phyloP scores from a whole-genome alignment of 139 green algal genomes.

The Chlamydomonas sp. region DNA sequence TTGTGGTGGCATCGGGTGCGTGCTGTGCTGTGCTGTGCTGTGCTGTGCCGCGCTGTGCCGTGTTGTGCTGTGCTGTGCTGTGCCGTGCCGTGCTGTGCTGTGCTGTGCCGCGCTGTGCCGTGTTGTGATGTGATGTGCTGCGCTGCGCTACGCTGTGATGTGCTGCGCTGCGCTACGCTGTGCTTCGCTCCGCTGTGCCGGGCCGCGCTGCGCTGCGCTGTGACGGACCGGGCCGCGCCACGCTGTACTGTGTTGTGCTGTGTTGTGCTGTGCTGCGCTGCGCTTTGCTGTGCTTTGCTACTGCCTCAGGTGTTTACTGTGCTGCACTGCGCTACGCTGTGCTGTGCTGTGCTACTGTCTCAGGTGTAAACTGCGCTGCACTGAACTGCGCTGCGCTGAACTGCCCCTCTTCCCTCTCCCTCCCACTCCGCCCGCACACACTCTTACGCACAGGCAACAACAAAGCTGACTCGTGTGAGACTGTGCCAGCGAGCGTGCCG shows the following conservation, averaged over 20 bases:
- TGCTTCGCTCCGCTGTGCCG: too few relatives aligned
- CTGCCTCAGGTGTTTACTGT: background rate
- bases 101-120: too few relatives aligned
- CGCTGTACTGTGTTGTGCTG: background rate
- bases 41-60: too few relatives aligned
- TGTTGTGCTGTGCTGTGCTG: background rate
- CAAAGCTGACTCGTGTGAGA: constrained; percentile 26
- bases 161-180: too few relatives aligned
- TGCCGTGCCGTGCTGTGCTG: background rate
- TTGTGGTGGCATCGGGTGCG: constrained; percentile 41
- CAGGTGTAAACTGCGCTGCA: background rate
- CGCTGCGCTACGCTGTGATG: too few relatives aligned
- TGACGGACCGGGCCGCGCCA: background rate
- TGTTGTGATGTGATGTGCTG: too few relatives aligned
- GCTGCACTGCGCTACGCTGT: background rate
- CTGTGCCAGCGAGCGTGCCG: constrained; percentile 32
- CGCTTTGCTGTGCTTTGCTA: background rate
- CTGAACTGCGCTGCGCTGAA: background rate
- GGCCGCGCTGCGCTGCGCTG: background rate
- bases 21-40: too few relatives aligned
- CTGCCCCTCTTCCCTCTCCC: background rate
- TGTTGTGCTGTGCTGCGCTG: background rate
- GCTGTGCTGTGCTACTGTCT: background rate
- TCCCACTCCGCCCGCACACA: background rate
- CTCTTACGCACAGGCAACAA: constrained; percentile 23